A percentile compares a stretch with the other conserved stretches of the same genome.
phyloP scores from a whole-genome alignment of 1,284 basidiomycete species.

The Tremellales sp. region DNA sequence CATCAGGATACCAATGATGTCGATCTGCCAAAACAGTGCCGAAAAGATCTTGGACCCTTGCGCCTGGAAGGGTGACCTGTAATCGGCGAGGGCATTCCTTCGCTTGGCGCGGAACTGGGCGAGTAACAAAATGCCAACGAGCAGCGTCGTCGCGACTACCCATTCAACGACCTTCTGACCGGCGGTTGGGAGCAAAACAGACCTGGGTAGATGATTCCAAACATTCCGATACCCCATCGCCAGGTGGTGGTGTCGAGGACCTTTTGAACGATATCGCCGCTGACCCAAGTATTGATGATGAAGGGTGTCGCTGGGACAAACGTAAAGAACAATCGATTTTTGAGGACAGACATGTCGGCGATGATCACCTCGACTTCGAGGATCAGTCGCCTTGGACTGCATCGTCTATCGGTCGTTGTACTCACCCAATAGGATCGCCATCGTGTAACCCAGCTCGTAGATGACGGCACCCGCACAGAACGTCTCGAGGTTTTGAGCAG shows the following conservation, averaged over 20 bases:
- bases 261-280: constrained; percentile 2
- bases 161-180: too few species aligned
- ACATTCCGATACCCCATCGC: constrained; percentile 43
- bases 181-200: too few species aligned
- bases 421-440: background rate
- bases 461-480: constrained; percentile 44
- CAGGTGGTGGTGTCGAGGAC: background rate
- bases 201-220: constrained; percentile 6
- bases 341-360: constrained; percentile 44
- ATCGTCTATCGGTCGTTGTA: background rate
- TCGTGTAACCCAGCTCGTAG: constrained; percentile 32
- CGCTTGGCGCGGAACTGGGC: constrained; percentile 19
- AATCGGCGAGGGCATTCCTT: constrained; percentile 22
- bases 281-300: constrained; percentile 26
- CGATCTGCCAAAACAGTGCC: constrained; percentile 45
- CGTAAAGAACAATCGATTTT: constrained; percentile 45
- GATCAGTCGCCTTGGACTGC: constrained; percentile 24
- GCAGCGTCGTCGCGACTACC: constrained; percentile 29
- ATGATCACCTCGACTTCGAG: constrained; percentile 46
- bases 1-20: constrained; percentile 47
- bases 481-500: constrained; percentile 21
- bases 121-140: constrained; percentile 27
- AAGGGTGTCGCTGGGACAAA: constrained; percentile 46
- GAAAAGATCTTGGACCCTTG: constrained; percentile 9
- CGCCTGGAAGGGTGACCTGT: constrained; percentile 17